These are phyloP conservation scores for Puccinia triticina DNA, from an alignment of 1,284 basidiomycete genomes.

Conservation along the genomic window DNA sequence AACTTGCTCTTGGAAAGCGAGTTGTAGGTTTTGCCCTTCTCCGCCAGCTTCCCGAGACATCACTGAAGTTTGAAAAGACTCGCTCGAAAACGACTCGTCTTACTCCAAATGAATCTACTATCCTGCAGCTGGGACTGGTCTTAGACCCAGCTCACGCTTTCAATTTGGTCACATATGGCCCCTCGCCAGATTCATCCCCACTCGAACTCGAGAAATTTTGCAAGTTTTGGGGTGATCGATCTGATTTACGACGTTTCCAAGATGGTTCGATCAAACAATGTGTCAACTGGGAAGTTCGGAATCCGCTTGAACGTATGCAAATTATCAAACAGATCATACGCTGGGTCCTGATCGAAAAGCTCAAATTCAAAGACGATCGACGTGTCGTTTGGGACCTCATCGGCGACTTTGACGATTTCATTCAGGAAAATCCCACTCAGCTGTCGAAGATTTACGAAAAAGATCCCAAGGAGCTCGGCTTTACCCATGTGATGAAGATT, in stretches of 20 bases:
- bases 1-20: constrained; percentile 36
- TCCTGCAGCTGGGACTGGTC: constrained; percentile 69
- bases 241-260: constrained; percentile 94
- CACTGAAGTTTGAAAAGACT: constrained; percentile 8
- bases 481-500: constrained; percentile 74
- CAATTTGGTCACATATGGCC: constrained; percentile 84
- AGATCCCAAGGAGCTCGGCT: constrained; percentile 61
- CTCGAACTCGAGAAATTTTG: constrained; percentile 69
- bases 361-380: constrained; percentile 64
- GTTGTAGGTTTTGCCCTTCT: constrained; percentile 34
- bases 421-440: constrained; percentile 63
- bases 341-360: constrained; percentile 76
- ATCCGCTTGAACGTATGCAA: constrained; percentile 64
- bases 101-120: not conserved
- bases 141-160: constrained; percentile 73
- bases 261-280: constrained; percentile 90
- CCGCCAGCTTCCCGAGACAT: not conserved
- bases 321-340: constrained; percentile 76
- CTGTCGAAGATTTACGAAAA: constrained; percentile 59
- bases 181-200: constrained; percentile 68
- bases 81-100: not conserved
- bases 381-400: constrained; percentile 65
- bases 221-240: constrained; percentile 85
- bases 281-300: constrained; percentile 76
- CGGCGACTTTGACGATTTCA: constrained; percentile 68